phyloP scores from a whole-genome alignment of 306 rosid species.

The Fagus sylvatica region DNA sequence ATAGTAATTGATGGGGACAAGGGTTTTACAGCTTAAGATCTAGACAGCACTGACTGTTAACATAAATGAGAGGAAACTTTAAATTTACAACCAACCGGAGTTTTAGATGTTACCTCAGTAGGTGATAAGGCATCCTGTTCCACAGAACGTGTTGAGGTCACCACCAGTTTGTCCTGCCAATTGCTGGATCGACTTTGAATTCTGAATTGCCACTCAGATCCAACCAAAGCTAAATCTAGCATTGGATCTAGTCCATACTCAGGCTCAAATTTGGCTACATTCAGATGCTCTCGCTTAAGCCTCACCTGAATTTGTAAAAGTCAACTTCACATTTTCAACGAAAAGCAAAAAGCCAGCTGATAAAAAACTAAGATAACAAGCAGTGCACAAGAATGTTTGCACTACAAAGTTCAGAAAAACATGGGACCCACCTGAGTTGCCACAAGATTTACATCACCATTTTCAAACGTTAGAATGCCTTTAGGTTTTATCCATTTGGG shows the following conservation, averaged over 20 bases:
- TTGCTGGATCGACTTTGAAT: conserved; percentile 87
- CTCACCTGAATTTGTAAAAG: conserved; percentile 65
- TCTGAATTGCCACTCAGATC: conserved; percentile 80
- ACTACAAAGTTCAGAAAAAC: conserved; percentile 7
- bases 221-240: conserved; percentile 90
- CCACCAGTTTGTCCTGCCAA: conserved; percentile 91
- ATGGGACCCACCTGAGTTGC: conserved; percentile 81
- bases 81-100: conserved; percentile 2
- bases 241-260: conserved; percentile 89
- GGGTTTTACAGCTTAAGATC: not conserved
- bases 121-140: conserved; percentile 83
- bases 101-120: conserved; percentile 57
- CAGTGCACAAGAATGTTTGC: conserved; percentile 4
- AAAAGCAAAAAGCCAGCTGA: conserved; percentile 23
- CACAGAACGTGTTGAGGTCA: conserved; percentile 83
- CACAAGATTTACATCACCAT: conserved; percentile 92
- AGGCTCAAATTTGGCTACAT: conserved; percentile 89
- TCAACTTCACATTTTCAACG: conserved; percentile 21
- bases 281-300: conserved; percentile 79
- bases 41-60: conserved; percentile 12
- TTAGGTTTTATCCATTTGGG: conserved; percentile 78
- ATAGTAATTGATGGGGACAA: not conserved
- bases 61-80: not conserved
- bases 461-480: conserved; percentile 77
- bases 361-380: conserved; percentile 5